phyloP scores from a whole-genome alignment of 1,284 basidiomycete species.

The Sporisorium iseilematis-ciliati region DNA sequence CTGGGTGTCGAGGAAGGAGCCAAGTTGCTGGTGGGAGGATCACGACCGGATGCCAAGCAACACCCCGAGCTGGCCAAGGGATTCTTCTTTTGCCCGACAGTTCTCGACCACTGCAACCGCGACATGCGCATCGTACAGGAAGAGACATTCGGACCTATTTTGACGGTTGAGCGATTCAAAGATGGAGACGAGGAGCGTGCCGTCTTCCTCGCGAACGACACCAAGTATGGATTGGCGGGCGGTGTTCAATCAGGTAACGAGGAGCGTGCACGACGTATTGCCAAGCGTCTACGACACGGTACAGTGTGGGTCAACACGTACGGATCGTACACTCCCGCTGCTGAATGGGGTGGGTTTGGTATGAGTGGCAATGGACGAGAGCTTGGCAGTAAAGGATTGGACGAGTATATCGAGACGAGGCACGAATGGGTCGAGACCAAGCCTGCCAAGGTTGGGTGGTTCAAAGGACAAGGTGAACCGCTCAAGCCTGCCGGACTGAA shows the following conservation, averaged over 20 bases:
- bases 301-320: constrained; percentile 69
- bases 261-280: constrained; percentile 59
- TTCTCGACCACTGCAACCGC: constrained; percentile 66
- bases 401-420: constrained; percentile 68
- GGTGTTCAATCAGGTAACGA: constrained; percentile 64
- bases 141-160: constrained; percentile 68
- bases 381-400: constrained; percentile 65
- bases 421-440: constrained; percentile 65
- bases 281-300: constrained; percentile 64
- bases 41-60: constrained; percentile 54
- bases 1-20: constrained; percentile 63
- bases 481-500: constrained; percentile 27
- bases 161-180: constrained; percentile 67
- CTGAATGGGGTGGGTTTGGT: constrained; percentile 69
- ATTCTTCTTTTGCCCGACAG: constrained; percentile 68
- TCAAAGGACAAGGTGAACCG: constrained; percentile 52
- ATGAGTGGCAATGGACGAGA: constrained; percentile 68
- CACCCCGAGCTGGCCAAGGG: constrained; percentile 65
- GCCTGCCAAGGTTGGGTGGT: constrained; percentile 62
- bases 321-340: constrained; percentile 64
- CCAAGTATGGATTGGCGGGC: constrained; percentile 67
- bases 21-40: constrained; percentile 61
- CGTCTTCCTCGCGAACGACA: constrained; percentile 66
- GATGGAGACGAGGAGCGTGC: constrained; percentile 67
- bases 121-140: constrained; percentile 69